Base-by-base conservation (phyloP, 129 eudicot species). In the Chrysanthemum seticuspe region DNA sequence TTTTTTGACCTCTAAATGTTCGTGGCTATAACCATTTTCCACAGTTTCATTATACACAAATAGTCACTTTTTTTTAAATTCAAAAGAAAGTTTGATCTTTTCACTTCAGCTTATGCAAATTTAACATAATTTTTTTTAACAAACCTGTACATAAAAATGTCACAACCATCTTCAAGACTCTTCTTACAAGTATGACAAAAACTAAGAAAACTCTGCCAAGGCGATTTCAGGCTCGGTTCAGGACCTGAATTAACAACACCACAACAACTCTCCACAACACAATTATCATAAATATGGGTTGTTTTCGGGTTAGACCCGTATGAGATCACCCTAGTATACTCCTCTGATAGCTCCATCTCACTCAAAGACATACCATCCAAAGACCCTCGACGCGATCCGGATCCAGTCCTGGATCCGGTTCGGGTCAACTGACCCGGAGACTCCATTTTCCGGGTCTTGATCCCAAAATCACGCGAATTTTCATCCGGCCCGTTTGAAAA, bases 281-380 rank as follows among this genome's bases (percentile, higher is more conserved):
- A 87, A 49, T 94, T 85, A 71, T 91, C 98, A 78, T 70, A 94
- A 54, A 94, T 94, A 58, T 87, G 93, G 55, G 93, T 94, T 8
- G 88, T 94, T 78, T 84, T 90, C 14, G 98, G 96, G 79, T 86
- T 90, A 67, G 98, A 96, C n/a, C 98, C 98, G 71, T 85, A 92
- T 54, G 80, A 81, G 73, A 90, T 88, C 74, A 90, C 98, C 53
- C 98, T 83, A 18, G 98, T 94, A 67, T 94, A 94, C 61, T 94
- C 98, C 81, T 94, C 98, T 27, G 96, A 94, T 50, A 82, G 90
- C 77, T 94, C 98, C 90, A 94, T 94, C 67, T 94, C 98, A 21
- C 84, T 83, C 79, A 87, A 69, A 55, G 96, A 84, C 63, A 89
- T 40, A 40, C 47, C 47, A 40, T 40, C 47, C 47, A 77, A 57